These are phyloP conservation scores for Trichoderma harzianum DNA, from an alignment of 2,329 filamentous ascomycete genomes.

Conservation along the genomic window DNA sequence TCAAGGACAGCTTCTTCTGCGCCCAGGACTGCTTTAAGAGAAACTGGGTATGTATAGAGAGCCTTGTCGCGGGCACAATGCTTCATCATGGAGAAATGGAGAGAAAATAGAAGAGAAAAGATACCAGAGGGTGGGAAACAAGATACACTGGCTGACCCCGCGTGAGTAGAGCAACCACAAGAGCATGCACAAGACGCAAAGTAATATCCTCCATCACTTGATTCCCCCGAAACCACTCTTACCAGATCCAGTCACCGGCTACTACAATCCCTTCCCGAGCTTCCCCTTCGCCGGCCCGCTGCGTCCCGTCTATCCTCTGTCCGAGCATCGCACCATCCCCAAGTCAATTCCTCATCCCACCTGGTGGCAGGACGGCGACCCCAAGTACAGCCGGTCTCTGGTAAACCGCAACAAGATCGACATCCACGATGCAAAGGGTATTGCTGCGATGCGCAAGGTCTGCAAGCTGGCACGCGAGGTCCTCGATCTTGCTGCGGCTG, in stretches of 20 bases:
- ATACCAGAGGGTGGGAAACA: neutral
- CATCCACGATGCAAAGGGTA: slow-evolving; percentile 73
- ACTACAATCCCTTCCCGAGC: slow-evolving; percentile 87
- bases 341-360: slow-evolving; percentile 80
- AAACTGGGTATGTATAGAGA: slow-evolving; percentile 72
- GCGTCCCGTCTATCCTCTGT: slow-evolving; percentile 84
- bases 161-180: slow-evolving; percentile 72
- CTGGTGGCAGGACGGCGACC: slow-evolving; percentile 81
- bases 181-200: slow-evolving; percentile 64
- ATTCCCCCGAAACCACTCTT: slow-evolving; percentile 77
- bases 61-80: neutral
- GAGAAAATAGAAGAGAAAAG: neutral
- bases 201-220: slow-evolving; percentile 69
- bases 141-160: slow-evolving; percentile 19
- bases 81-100: neutral
- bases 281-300: slow-evolving; percentile 79
- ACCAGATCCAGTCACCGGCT: slow-evolving; percentile 86
- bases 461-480: slow-evolving; percentile 86
- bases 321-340: slow-evolving; percentile 68
- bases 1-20: slow-evolving; percentile 92
- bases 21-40: slow-evolving; percentile 98
- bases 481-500: slow-evolving; percentile 83
- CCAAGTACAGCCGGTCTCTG: slow-evolving; percentile 57
- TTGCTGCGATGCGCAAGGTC: slow-evolving; percentile 89
- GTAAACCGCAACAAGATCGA: slow-evolving; percentile 76